Evolutionary conservation across 805 yeast species (phyloP), one percentile per base, ranked within the genome.

Genomic region (Priceomyces fermenticarens): DNA sequence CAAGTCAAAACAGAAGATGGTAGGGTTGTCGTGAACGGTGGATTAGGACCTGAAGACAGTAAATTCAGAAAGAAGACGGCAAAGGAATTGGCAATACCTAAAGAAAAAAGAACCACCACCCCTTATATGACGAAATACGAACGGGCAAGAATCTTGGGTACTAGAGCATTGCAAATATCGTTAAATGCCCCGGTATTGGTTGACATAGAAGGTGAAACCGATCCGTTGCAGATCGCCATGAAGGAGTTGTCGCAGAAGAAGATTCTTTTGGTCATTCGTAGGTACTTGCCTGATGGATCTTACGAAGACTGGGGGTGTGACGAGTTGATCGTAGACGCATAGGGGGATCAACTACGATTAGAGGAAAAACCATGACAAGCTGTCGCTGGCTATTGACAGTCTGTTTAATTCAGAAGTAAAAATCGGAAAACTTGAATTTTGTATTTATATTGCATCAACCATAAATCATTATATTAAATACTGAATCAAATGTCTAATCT

Each of bases 41-140:
- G 88, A 7, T 55, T 73, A 38, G 83, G 88, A 38, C 75, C 83
- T 12, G 77, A 74, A 11, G 87, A 78, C 29, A 54, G 60, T 32
- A 58, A 55, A 43, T 54, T 55, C 43, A 77, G 75, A 55, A 80
- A 74, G 48, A 85, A 85, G 58, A 77, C 91, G 6, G 72, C 79
- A 47, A 82, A 75, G 52, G 93, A 85, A 52, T 79, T 88, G 55
- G 95, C 97, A 13, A 88, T 93, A 45, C 86, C 97, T 42, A 87
- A 79, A 53, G 96, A 88, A 15, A 72, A 86, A 49, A 80, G 99
- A 65, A 77, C 89, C 20, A 93, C 99, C 10, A 93, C 99, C 4
- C 99, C 99, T 40, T 93, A 91, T 63, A 90, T 93, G 98, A 93
- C 99, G 43, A 93, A 95, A 61, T 93, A 93, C 63, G 99, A 93